Percentiles rank a stretch among this genome's conserved stretches.
Conservation (phyloP, 371 early-diverging fungal genomes). For the Haplosporangium sp. region DNA sequence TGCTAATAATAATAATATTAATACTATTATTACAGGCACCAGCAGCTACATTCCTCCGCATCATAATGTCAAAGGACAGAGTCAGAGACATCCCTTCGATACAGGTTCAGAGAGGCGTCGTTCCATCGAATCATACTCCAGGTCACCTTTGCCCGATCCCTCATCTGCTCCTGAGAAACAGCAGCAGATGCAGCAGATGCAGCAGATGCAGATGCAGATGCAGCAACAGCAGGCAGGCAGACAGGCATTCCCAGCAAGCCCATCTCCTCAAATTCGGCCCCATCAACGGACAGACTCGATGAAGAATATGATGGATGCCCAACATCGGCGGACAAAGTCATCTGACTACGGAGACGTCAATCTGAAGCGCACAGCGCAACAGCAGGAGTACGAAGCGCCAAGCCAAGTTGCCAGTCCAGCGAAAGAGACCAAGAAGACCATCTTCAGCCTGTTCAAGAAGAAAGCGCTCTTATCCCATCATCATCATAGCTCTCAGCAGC, state of each 20-base stretch:
- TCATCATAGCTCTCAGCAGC: slow-evolving; percentile 5
- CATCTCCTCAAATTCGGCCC: slow-evolving; percentile 15
- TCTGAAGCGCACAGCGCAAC: slow-evolving; percentile 19
- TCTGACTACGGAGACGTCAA: slow-evolving; percentile 34
- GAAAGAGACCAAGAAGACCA: slow-evolving; percentile 31
- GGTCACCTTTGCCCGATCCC: slow-evolving; percentile 37
- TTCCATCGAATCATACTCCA: slow-evolving; percentile 31
- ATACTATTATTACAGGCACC: too few relatives aligned
- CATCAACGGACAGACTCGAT: slow-evolving; percentile 46
- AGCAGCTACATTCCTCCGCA: slow-evolving; percentile 5
- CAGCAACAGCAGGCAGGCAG: slow-evolving; percentile 5
- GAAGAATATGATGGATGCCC: slow-evolving; percentile 17
- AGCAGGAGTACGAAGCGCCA: slow-evolving; percentile 19
- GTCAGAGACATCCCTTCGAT: slow-evolving; percentile 12
- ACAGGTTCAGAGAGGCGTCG: slow-evolving; percentile 18
- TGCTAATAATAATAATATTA: background rate
- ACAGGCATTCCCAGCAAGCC: slow-evolving; percentile 8
- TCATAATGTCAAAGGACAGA: slow-evolving; percentile 6
- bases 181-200: slow-evolving; percentile 13
- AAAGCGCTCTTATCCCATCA: slow-evolving; percentile 24
- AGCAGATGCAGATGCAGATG: slow-evolving; percentile 14
- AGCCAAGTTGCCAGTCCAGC: slow-evolving; percentile 22
- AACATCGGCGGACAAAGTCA: slow-evolving; percentile 48
- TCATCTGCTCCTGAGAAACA: background rate
- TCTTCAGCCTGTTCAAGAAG: slow-evolving; percentile 31